Conservation (phyloP, 2,329 filamentous ascomycete genomes). For the Beauveria australis region DNA sequence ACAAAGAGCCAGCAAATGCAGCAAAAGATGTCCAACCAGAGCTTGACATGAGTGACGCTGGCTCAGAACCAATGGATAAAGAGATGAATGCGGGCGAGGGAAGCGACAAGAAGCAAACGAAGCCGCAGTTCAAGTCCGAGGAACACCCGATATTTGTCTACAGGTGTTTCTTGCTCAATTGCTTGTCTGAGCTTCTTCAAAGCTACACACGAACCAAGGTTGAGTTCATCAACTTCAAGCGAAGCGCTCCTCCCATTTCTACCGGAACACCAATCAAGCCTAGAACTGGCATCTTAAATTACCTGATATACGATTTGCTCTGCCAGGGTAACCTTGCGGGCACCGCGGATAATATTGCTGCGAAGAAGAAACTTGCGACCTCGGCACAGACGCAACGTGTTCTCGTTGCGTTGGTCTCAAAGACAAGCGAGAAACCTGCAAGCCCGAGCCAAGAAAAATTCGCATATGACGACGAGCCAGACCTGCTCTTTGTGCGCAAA, state of each 20-base stretch:
- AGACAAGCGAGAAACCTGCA: constrained; percentile 69
- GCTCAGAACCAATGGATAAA: constrained; percentile 22
- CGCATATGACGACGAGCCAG: constrained; percentile 68
- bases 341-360: constrained; percentile 63
- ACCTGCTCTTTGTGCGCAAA: constrained; percentile 84
- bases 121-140: constrained; percentile 77
- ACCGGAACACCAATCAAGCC: constrained; percentile 88
- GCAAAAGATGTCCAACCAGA: constrained; percentile 34
- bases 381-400: constrained; percentile 80
- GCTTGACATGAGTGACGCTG: constrained; percentile 21
- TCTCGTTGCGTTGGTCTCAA: constrained; percentile 77
- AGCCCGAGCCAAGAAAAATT: constrained; percentile 49
- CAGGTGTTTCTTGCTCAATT: constrained; percentile 88
- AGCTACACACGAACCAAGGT: constrained; percentile 94
- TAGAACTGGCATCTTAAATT: constrained; percentile 85
- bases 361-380: constrained; percentile 80
- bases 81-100: constrained; percentile 26
- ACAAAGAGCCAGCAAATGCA: constrained; percentile 53
- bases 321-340: constrained; percentile 53
- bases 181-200: constrained; percentile 78
- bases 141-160: constrained; percentile 96
- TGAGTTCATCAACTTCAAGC: constrained; percentile 98
- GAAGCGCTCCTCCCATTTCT: constrained; percentile 76
- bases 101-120: constrained; percentile 56
- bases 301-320: constrained; percentile 74